These are phyloP conservation scores for Aspergillus carbonarius DNA, from an alignment of 2,329 filamentous ascomycete genomes.

Conservation along the genomic window DNA sequence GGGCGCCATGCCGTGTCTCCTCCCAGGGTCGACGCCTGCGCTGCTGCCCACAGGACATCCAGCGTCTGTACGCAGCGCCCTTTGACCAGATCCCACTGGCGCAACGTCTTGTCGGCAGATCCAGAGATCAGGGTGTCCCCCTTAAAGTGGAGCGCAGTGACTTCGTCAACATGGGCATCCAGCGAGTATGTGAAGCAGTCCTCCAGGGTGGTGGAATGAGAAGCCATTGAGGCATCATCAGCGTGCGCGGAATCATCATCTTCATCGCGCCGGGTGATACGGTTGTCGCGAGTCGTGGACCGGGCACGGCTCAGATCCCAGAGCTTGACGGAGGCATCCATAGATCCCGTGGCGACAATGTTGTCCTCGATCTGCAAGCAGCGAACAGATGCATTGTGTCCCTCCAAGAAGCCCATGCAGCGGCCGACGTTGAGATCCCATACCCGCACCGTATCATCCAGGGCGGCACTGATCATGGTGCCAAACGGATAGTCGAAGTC, in stretches of 20 bases:
- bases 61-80: conserved; percentile 97
- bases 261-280: conserved; percentile 51
- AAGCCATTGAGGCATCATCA: conserved; percentile 55
- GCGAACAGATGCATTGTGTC: conserved; percentile 90
- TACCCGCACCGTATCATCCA: conserved; percentile 91
- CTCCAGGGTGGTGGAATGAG: conserved; percentile 71
- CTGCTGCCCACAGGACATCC: conserved; percentile 96
- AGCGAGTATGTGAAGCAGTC: conserved; percentile 89
- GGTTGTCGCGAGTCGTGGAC: conserved; percentile 67
- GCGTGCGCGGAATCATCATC: conserved; percentile 36
- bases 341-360: conserved; percentile 88
- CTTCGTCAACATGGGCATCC: conserved; percentile 86
- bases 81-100: conserved; percentile 96
- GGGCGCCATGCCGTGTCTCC: conserved; percentile 69
- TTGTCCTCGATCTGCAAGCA: conserved; percentile 94
- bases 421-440: conserved; percentile 95
- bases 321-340: conserved; percentile 89
- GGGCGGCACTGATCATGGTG: conserved; percentile 84
- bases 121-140: conserved; percentile 90
- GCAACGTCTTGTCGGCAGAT: conserved; percentile 93
- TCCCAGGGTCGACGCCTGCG: conserved; percentile 73
- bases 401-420: conserved; percentile 88
- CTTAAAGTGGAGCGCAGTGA: conserved; percentile 89
- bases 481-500: conserved; percentile 99
- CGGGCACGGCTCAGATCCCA: conserved; percentile 93